Base-by-base conservation (phyloP, 1,139 yeast species). In the Diutina ranongensis region DNA sequence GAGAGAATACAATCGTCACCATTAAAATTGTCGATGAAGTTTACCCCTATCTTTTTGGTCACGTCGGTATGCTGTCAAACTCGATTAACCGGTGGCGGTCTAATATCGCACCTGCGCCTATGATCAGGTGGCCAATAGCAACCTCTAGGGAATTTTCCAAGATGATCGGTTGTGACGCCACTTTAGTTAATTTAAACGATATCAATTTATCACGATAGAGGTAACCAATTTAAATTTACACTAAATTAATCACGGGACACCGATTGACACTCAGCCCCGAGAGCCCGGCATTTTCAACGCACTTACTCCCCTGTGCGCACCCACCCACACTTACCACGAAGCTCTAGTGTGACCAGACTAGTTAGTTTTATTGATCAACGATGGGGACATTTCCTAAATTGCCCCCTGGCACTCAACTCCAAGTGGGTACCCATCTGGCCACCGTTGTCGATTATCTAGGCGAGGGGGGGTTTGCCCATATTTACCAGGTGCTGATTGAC, bases 401-500 rank as follows among this genome's bases (percentile, higher is more conserved):
- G 32, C 42, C 42, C 8, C 42, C 42, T 16, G 42, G 42, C 32
- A 38, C 42, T 25, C 35, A 32, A 13, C 36, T 71, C 48, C 63
- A 64, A 35, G 76, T 71, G 44, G 76, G 76, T 7, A 58, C 62
- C 47, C 76, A 71, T 52, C 51, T 58, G 45, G 71, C 63, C 31
- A 61, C 63, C 18, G 56, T 71, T 25, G 54, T 62, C 40, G 57
- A 64, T 46, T 71, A 67, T 51, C 63, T 71, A 36, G 68, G 73
- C 19, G 75, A 68, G 51, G 76, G 76, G 25, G 75, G 75, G 48
- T 74, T 68, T 56, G 75, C 76, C 47, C 74, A 71, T 51, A 80
- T 83, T 27, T 83, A 83, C 56, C 67, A 74, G 44, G 84, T 78
- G 16, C 63, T 63, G 46, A 74, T 78, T 50, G 73, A 66, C 15